Percentiles rank a stretch among this genome's conserved stretches.
Evolutionary conservation across 2,329 filamentous ascomycete genomes (phyloP).

Genomic region (Paradendryphiella salina): DNA sequence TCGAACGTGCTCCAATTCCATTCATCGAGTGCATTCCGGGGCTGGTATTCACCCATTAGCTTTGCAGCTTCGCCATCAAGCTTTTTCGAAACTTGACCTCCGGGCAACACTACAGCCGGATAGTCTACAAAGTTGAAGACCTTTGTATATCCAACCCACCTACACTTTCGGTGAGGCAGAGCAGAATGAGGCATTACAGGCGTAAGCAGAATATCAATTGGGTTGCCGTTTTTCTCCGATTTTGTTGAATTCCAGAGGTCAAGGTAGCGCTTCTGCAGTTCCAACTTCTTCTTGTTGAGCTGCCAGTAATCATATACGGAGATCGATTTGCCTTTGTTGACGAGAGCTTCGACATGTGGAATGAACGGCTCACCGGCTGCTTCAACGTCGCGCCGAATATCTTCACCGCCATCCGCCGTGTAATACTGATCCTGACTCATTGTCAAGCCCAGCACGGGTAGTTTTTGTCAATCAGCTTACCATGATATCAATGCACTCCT

Average conservation of each 20-base stretch:
- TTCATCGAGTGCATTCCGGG: slow-evolving; percentile 56
- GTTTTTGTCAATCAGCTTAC: slow-evolving; percentile 30
- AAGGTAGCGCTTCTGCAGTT: slow-evolving; percentile 59
- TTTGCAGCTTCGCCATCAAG: slow-evolving; percentile 45
- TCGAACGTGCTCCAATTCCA: slow-evolving; percentile 55
- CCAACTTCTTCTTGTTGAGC: slow-evolving; percentile 62
- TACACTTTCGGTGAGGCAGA: slow-evolving; percentile 53
- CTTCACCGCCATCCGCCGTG: slow-evolving; percentile 65
- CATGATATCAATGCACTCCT: slow-evolving; percentile 61
- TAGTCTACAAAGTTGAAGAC: slow-evolving; percentile 67
- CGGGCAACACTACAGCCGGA: slow-evolving; percentile 60
- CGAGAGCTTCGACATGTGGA: slow-evolving; percentile 56
- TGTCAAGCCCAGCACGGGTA: not conserved
- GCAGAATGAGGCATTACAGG: slow-evolving; percentile 65
- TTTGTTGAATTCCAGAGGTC: slow-evolving; percentile 60
- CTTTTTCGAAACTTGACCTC: slow-evolving; percentile 52
- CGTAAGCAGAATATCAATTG: slow-evolving; percentile 60
- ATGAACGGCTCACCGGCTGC: slow-evolving; percentile 60
- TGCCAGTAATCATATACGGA: slow-evolving; percentile 70
- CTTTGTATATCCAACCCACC: slow-evolving; percentile 63
- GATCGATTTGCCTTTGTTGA: slow-evolving; percentile 56
- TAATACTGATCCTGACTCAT: slow-evolving; percentile 60
- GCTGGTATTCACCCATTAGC: slow-evolving; percentile 42
- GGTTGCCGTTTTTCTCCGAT: slow-evolving; percentile 50
- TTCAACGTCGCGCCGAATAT: slow-evolving; percentile 60